Evolutionary conservation across 2,329 filamentous ascomycete genomes (phyloP).

Genomic region (Paraconiothyrium brasiliense): DNA sequence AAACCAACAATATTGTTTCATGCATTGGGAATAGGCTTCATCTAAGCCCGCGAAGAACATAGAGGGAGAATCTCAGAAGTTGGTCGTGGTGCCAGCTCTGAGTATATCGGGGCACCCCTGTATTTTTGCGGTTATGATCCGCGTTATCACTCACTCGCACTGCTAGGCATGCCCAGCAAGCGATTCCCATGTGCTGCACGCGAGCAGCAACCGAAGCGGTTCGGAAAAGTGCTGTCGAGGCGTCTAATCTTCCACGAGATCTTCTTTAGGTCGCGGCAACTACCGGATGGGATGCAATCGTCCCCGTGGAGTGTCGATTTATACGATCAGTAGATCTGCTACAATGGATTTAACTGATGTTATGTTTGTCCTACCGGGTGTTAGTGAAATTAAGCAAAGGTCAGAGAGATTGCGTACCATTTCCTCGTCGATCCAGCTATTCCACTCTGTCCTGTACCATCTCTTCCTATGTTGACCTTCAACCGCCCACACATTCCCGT

Average conservation of each 20-base stretch:
- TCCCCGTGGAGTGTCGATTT: not conserved
- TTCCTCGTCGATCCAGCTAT: constrained; percentile 47
- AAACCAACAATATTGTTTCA: not conserved
- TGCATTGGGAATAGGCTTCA: not conserved
- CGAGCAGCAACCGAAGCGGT: not conserved
- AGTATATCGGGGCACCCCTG: not conserved
- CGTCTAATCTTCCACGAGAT: not conserved
- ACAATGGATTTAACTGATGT: constrained; percentile 34
- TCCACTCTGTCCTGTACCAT: constrained; percentile 21
- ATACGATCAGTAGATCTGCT: not conserved
- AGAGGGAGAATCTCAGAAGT: not conserved
- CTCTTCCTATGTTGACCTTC: constrained; percentile 35
- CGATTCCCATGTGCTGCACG: not conserved
- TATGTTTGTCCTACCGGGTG: constrained; percentile 33
- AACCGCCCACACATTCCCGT: constrained; percentile 20
- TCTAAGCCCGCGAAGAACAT: not conserved
- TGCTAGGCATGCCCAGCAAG: not conserved
- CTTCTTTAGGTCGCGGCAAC: not conserved
- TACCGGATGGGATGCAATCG: too few species aligned
- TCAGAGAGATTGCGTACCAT: constrained; percentile 26
- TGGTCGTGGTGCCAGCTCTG: not conserved
- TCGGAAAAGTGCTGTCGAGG: not conserved
- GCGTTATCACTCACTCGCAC: not conserved
- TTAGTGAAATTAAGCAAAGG: not conserved
- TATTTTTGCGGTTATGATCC: not conserved